Conservation (phyloP, 2,329 filamentous ascomycete species). For the Rhynchosporium secalis region DNA sequence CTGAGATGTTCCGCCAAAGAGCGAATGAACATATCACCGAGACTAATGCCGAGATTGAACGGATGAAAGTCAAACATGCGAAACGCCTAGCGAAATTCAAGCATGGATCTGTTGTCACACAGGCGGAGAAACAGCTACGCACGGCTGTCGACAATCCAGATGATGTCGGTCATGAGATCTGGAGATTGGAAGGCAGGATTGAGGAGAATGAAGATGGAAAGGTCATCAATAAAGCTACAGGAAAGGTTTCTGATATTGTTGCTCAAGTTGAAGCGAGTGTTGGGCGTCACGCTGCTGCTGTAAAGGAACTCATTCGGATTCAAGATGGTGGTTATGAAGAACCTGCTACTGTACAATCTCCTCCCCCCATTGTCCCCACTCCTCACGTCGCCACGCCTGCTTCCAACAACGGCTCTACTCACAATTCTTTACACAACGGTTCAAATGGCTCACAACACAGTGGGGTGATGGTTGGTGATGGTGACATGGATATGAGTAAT, state of each 20-base stretch:
- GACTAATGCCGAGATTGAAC: slow-evolving; percentile 78
- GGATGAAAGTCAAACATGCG: slow-evolving; percentile 77
- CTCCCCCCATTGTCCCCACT: slow-evolving; percentile 25
- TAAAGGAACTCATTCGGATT: slow-evolving; percentile 67
- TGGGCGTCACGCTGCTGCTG: slow-evolving; percentile 64
- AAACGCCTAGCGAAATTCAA: slow-evolving; percentile 74
- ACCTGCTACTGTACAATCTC: slow-evolving; percentile 36
- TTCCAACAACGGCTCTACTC: slow-evolving; percentile 52
- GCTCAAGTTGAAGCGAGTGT: slow-evolving; percentile 70
- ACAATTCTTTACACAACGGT: slow-evolving; percentile 50
- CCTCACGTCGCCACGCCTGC: slow-evolving; percentile 50
- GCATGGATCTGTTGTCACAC: slow-evolving; percentile 66
- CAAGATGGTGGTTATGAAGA: slow-evolving; percentile 77
- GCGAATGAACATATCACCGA: slow-evolving; percentile 70
- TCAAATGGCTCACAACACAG: slow-evolving; percentile 58
- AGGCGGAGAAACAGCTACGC: slow-evolving; percentile 75
- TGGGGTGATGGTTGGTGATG: slow-evolving; percentile 57
- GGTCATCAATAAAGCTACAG: slow-evolving; percentile 38
- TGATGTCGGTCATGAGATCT: slow-evolving; percentile 58
- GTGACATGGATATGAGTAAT: slow-evolving; percentile 63
- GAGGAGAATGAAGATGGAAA: slow-evolving; percentile 47
- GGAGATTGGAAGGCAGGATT: slow-evolving; percentile 61
- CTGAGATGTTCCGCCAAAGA: slow-evolving; percentile 80
- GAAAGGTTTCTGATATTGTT: slow-evolving; percentile 69
- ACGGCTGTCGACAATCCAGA: slow-evolving; percentile 57